These are phyloP conservation scores for Lotus japonicus DNA, from an alignment of 306 rosid species.

Conservation along the genomic window DNA sequence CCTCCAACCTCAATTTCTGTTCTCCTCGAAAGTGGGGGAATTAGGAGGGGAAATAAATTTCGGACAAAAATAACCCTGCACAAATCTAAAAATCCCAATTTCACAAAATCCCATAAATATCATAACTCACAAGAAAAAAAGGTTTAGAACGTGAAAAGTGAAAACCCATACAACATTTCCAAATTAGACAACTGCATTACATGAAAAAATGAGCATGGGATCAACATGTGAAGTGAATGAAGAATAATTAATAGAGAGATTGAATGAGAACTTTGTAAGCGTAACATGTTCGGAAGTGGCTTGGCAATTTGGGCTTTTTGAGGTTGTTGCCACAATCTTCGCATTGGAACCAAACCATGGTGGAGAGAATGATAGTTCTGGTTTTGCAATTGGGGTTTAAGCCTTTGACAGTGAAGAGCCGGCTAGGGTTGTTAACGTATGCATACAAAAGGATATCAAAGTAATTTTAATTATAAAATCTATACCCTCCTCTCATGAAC, in stretches of 20 bases:
- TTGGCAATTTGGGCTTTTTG: slow-evolving; percentile 69
- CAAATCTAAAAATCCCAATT: no score
- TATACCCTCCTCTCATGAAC: no score
- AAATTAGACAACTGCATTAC: slow-evolving; percentile 48
- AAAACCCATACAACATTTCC: not conserved
- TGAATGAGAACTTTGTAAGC: slow-evolving; percentile 49
- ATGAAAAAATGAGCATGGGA: not conserved
- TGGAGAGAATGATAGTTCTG: not conserved
- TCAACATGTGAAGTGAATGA: not conserved
- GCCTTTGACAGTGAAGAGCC: no score
- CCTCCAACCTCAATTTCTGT: no score
- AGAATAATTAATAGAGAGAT: not conserved
- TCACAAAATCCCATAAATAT: not conserved
- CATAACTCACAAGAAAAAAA: not conserved
- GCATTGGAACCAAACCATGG: slow-evolving; percentile 96
- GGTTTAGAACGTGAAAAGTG: not conserved
- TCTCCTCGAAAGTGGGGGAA: no score
- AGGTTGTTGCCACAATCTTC: slow-evolving; percentile 90
- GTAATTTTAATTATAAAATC: no score
- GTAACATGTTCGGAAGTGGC: slow-evolving; percentile 74
- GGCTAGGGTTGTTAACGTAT: slow-evolving; percentile 43
- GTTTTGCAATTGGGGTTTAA: slow-evolving; percentile 20
- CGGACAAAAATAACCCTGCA: no score
- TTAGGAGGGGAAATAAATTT: no score
- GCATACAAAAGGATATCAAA: no score